A percentile compares a stretch with the other conserved stretches of the same genome.
These are phyloP conservation scores for Scenedesmus sp. DNA, from an alignment of 163 green algal genomes.

Conservation along the genomic window DNA sequence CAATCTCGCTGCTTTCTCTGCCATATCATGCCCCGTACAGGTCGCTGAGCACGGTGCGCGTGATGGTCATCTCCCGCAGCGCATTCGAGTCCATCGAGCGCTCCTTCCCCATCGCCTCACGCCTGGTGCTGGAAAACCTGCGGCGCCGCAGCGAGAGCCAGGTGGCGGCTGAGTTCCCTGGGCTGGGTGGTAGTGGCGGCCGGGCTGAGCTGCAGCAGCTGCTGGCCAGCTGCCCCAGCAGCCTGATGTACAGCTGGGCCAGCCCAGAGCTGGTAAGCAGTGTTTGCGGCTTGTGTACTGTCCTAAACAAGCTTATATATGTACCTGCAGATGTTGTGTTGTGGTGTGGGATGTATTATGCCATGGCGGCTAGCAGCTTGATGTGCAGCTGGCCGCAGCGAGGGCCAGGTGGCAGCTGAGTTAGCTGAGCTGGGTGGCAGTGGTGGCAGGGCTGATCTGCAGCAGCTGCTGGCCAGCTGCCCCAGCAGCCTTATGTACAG, in stretches of 20 bases:
- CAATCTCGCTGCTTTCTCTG: background rate
- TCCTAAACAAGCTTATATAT: background rate
- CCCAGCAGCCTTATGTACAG: slow-evolving; percentile 52
- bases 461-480: slow-evolving; percentile 42
- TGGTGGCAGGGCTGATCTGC: background rate
- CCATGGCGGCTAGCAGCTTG: too few species aligned
- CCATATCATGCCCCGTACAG: background rate
- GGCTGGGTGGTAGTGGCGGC: background rate
- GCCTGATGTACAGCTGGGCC: slow-evolving; percentile 53
- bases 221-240: slow-evolving; percentile 43
- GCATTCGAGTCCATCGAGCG: slow-evolving; percentile 60
- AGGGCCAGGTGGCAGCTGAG: slow-evolving; percentile 45
- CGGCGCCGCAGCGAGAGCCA: slow-evolving; percentile 21
- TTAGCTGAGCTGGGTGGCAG: slow-evolving; percentile 15
- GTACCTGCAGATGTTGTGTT: background rate
- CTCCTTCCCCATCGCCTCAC: slow-evolving; percentile 54
- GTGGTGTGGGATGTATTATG: too few species aligned
- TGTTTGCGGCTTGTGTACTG: background rate
- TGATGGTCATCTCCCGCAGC: slow-evolving; percentile 60
- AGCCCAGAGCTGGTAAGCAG: slow-evolving; percentile 45
- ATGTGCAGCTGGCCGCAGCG: background rate
- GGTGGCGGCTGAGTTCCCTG: slow-evolving; percentile 46
- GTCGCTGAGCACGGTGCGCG: slow-evolving; percentile 52
- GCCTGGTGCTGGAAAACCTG: slow-evolving; percentile 62
- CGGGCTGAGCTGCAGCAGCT: slow-evolving; percentile 34